Conservation (phyloP, 2,329 filamentous ascomycete species). For the Botrytis paeoniae region DNA sequence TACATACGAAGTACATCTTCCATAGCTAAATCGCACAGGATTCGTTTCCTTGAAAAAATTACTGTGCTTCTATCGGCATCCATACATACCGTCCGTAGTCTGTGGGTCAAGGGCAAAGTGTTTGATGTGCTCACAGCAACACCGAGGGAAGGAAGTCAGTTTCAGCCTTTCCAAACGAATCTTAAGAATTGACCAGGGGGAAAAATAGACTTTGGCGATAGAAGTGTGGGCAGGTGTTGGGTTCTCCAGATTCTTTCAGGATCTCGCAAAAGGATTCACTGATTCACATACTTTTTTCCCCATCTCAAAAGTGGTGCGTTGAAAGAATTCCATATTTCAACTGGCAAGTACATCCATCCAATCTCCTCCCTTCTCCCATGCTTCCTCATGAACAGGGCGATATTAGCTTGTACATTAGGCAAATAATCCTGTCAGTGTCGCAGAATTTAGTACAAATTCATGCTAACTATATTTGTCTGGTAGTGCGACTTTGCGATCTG, state of each 20-base stretch:
- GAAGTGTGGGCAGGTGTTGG: slow-evolving; percentile 11
- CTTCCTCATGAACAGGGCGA: neutral
- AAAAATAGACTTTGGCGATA: neutral
- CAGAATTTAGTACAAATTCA: slow-evolving; percentile 12
- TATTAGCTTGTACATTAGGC: neutral
- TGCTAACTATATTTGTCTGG: slow-evolving; percentile 28
- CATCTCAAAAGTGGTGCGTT: neutral
- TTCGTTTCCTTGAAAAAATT: slow-evolving; percentile 6
- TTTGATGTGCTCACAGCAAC: slow-evolving; percentile 8
- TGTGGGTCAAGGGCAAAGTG: slow-evolving; percentile 14
- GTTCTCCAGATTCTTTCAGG: slow-evolving; percentile 12
- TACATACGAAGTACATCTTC: neutral
- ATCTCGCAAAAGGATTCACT: neutral
- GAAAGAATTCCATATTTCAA: neutral
- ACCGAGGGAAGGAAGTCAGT: slow-evolving; percentile 8
- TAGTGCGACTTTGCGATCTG: slow-evolving; percentile 21
- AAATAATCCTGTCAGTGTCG: slow-evolving; percentile 5
- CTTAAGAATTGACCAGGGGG: neutral
- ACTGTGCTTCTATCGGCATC: slow-evolving; percentile 5
- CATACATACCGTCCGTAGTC: slow-evolving; percentile 6
- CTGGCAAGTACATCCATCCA: slow-evolving; percentile 5
- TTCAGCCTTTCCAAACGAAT: slow-evolving; percentile 16
- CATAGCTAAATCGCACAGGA: slow-evolving; percentile 4
- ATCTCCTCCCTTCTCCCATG: neutral
- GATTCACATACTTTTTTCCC: neutral